A percentile compares a stretch with the other conserved stretches of the same genome.
Evolutionary conservation across 2,329 filamentous ascomycete genomes (phyloP).

Genomic region (Claviceps sorghi): DNA sequence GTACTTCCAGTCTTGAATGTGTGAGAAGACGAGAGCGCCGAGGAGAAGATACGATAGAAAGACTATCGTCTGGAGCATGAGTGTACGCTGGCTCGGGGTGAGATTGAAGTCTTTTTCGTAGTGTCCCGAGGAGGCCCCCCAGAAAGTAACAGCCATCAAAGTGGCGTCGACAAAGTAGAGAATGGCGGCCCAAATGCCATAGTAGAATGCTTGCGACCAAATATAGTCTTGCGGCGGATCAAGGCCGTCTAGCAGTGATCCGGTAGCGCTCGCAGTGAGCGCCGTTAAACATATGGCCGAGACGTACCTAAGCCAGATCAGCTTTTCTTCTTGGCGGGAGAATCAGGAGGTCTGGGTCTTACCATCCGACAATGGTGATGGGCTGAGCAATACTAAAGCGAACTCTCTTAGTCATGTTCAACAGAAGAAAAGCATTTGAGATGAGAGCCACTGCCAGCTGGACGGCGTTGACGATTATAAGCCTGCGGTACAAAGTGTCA

Average conservation of each 20-base stretch:
- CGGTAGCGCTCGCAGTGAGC: constrained; percentile 50
- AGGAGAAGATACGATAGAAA: constrained; percentile 70
- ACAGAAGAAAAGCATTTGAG: constrained; percentile 67
- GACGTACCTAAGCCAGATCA: constrained; percentile 28
- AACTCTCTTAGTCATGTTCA: constrained; percentile 73
- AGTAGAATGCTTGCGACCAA: constrained; percentile 74
- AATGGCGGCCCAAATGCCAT: constrained; percentile 63
- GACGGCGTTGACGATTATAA: constrained; percentile 59
- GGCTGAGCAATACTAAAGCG: constrained; percentile 73
- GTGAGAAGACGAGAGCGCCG: constrained; percentile 61
- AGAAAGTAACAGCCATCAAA: constrained; percentile 65
- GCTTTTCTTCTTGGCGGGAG: not conserved
- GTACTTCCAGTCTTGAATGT: constrained; percentile 60
- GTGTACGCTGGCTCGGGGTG: constrained; percentile 65
- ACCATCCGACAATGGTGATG: constrained; percentile 71
- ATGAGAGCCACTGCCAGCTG: constrained; percentile 63
- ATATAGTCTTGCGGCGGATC: constrained; percentile 36
- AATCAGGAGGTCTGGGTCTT: constrained; percentile 12
- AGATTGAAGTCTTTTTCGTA: constrained; percentile 69
- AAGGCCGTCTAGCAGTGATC: constrained; percentile 29
- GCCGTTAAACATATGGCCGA: constrained; percentile 51
- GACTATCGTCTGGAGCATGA: constrained; percentile 81
- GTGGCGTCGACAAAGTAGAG: constrained; percentile 69
- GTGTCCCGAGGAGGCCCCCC: constrained; percentile 53
- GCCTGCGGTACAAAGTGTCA: constrained; percentile 28